Conservation (phyloP, 768 basidiomycete genomes). For the Calvatia gigantea region DNA sequence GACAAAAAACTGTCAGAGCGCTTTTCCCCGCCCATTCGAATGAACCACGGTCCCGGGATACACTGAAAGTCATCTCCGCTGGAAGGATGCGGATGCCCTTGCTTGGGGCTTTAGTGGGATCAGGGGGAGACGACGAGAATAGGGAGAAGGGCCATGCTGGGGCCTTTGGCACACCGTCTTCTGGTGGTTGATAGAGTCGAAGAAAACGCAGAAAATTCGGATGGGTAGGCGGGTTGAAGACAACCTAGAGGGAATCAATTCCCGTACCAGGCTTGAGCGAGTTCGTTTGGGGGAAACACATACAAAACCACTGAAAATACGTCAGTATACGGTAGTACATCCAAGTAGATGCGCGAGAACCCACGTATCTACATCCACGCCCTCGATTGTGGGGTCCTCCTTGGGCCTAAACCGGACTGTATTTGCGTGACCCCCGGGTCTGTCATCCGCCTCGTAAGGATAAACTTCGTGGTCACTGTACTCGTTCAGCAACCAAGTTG, state of each 20-base stretch:
- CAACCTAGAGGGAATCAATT: slow-evolving; percentile 45
- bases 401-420: slow-evolving; percentile 54
- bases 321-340: neutral
- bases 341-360: slow-evolving; percentile 21
- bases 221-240: slow-evolving; percentile 73
- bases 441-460: slow-evolving; percentile 62
- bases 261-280: neutral
- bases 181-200: slow-evolving; percentile 26
- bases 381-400: slow-evolving; percentile 26
- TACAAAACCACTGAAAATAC: slow-evolving; percentile 51
- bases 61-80: slow-evolving; percentile 77
- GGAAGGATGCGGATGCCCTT: slow-evolving; percentile 42
- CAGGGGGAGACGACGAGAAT: slow-evolving; percentile 6
- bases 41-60: slow-evolving; percentile 63
- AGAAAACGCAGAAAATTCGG: slow-evolving; percentile 77
- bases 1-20: slow-evolving; percentile 62
- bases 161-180: neutral
- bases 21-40: slow-evolving; percentile 81
- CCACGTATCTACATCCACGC: slow-evolving; percentile 68
- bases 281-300: slow-evolving; percentile 24
- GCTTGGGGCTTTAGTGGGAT: slow-evolving; percentile 17
- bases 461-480: slow-evolving; percentile 73
- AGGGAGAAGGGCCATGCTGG: slow-evolving; percentile 11
- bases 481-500: slow-evolving; percentile 76
- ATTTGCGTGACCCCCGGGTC: slow-evolving; percentile 76